These are phyloP conservation scores for Musa beccarii DNA, from an alignment of 176 grass and related monocot genomes.

Conservation along the genomic window DNA sequence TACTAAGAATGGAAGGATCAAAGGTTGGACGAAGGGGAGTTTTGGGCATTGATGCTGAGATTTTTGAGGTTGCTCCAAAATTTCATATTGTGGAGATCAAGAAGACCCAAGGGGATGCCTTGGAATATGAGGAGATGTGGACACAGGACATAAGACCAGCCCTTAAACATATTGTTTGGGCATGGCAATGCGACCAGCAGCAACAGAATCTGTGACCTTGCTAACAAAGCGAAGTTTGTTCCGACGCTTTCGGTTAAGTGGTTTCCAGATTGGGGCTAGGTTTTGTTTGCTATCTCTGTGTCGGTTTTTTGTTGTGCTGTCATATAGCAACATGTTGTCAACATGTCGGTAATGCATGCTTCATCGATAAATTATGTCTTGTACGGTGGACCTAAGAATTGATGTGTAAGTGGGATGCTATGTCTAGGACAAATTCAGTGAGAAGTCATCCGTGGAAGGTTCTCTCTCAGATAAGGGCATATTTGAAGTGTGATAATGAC, in stretches of 20 bases:
- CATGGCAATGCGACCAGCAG: background rate
- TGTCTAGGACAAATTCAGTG: too few species aligned
- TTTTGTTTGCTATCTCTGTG: background rate
- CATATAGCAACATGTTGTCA: too few species aligned
- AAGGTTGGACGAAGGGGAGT: background rate
- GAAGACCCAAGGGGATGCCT: background rate
- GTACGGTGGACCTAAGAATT: too few species aligned
- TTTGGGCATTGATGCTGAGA: background rate
- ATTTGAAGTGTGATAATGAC: too few species aligned
- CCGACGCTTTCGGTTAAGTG: background rate
- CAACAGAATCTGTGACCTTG: background rate
- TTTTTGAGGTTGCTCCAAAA: background rate
- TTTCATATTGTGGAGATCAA: background rate
- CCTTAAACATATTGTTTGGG: background rate
- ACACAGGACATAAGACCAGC: background rate
- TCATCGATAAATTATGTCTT: too few species aligned
- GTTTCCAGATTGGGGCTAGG: background rate
- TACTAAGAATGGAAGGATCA: background rate
- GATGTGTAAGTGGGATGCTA: too few species aligned
- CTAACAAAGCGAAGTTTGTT: background rate
- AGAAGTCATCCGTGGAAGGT: too few species aligned
- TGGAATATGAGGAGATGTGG: background rate
- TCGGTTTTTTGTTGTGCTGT: too few species aligned
- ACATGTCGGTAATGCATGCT: too few species aligned
- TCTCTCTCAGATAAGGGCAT: too few species aligned